Evolutionary conservation across 768 basidiomycete species (phyloP).

Genomic region (Leccinum subtestaceum): DNA sequence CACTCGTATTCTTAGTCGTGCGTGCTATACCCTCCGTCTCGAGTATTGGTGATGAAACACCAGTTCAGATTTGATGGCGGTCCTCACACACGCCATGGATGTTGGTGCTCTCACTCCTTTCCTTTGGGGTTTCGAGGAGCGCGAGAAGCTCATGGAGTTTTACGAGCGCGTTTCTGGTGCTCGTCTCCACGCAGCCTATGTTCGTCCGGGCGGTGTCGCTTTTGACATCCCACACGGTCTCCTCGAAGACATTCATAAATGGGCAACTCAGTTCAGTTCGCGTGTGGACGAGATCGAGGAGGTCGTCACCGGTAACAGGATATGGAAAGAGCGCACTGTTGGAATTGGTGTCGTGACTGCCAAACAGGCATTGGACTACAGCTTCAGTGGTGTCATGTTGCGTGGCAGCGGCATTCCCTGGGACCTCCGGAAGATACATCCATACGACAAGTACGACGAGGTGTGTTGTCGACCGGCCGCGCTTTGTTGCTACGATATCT

Average conservation of each 20-base stretch:
- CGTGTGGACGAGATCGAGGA: slow-evolving; percentile 98
- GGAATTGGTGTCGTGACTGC: slow-evolving; percentile 90
- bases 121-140: slow-evolving; percentile 99
- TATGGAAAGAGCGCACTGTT: slow-evolving; percentile 95
- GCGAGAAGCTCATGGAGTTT: slow-evolving; percentile 99
- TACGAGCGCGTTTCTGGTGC: slow-evolving; percentile 99
- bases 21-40: slow-evolving; percentile 27
- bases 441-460: slow-evolving; percentile 97
- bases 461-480: slow-evolving; percentile 35
- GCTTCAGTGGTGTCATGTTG: slow-evolving; percentile 96
- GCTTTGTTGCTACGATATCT: background rate
- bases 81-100: slow-evolving; percentile 94
- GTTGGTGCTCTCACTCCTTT: slow-evolving; percentile 98
- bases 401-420: slow-evolving; percentile 91
- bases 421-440: slow-evolving; percentile 89
- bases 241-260: slow-evolving; percentile 97
- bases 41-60: background rate
- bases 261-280: slow-evolving; percentile 91
- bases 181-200: slow-evolving; percentile 95
- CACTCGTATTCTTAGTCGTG: slow-evolving; percentile 91
- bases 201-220: slow-evolving; percentile 95
- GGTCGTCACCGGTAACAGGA: slow-evolving; percentile 94
- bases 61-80: slow-evolving; percentile 84
- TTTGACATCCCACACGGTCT: slow-evolving; percentile 98
- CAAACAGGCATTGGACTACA: slow-evolving; percentile 86